Percentiles rank a stretch among this genome's conserved stretches.
Evolutionary conservation across 257 asterid species (phyloP).

Genomic region (Penstemon barbatus): DNA sequence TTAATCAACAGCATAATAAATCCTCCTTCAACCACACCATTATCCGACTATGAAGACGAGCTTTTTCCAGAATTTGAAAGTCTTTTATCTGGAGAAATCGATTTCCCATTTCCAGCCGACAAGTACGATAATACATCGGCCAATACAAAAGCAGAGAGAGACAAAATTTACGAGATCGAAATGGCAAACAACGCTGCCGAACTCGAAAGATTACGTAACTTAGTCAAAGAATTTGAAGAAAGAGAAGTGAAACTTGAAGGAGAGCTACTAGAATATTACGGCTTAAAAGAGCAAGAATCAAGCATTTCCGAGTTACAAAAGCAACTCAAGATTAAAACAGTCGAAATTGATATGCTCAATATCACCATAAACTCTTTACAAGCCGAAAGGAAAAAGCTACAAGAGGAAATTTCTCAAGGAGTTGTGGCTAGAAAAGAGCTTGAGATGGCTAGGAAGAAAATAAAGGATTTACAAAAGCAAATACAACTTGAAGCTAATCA

Average conservation of each 20-base stretch:
- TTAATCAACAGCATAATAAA: constrained; percentile 64
- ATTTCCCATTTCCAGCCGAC: constrained; percentile 65
- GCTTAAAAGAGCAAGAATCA: constrained; percentile 89
- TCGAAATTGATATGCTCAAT: constrained; percentile 86
- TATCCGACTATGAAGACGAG: constrained; percentile 64
- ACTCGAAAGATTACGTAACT: constrained; percentile 62
- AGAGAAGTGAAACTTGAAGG: constrained; percentile 95
- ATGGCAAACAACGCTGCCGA: constrained; percentile 72
- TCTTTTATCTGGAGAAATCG: constrained; percentile 80
- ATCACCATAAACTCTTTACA: constrained; percentile 76
- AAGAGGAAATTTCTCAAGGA: constrained; percentile 75
- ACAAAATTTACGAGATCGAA: constrained; percentile 58
- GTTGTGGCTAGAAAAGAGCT: constrained; percentile 65
- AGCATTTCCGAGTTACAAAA: constrained; percentile 68
- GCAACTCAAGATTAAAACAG: constrained; percentile 83
- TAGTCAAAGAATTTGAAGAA: constrained; percentile 85
- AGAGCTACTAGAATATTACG: constrained; percentile 86
- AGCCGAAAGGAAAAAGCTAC: constrained; percentile 89
- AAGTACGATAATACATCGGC: constrained; percentile 41
- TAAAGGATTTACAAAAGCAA: constrained; percentile 81
- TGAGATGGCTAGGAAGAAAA: constrained; percentile 69
- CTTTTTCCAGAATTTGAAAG: constrained; percentile 73
- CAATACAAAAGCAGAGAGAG: constrained; percentile 51
- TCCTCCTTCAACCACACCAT: constrained; percentile 42
- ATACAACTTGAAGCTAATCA: constrained; percentile 90